Percentiles rank a stretch among this genome's conserved stretches.
Conservation (phyloP, 23 red algal genomes). For the Pyropia yezoensis region DNA sequence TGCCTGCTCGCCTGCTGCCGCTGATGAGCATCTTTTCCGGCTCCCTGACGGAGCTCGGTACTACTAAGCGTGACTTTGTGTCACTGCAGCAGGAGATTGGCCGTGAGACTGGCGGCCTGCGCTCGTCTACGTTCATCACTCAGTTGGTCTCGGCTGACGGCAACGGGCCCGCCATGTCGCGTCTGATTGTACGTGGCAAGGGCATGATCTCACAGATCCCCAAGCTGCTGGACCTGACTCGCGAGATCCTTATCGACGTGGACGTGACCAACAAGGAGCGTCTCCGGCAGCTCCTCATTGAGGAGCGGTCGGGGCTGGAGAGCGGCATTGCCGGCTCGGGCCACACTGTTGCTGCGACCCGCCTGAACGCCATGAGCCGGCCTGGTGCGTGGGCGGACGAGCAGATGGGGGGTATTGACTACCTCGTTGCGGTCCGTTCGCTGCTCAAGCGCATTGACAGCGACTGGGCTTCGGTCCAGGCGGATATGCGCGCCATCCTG, state of each 20-base stretch:
- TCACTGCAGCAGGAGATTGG: conserved; percentile 76
- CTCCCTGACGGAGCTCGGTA: conserved; percentile 71
- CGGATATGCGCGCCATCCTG: conserved; percentile 42
- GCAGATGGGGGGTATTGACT: conserved; percentile 80
- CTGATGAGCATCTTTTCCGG: conserved; percentile 62
- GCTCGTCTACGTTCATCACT: conserved; percentile 17
- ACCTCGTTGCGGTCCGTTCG: conserved; percentile 38
- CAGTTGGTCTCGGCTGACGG: conserved; percentile 55
- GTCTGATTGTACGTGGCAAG: conserved; percentile 78
- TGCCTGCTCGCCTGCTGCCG: conserved; percentile 64
- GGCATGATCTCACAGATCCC: conserved; percentile 28
- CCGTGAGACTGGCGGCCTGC: conserved; percentile 81
- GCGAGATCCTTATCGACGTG: conserved; percentile 68
- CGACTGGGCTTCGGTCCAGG: conserved; percentile 65
- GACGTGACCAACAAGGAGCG: conserved; percentile 67
- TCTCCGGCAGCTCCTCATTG: conserved; percentile 79
- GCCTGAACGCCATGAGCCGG: conserved; percentile 73
- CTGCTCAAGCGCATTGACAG: conserved; percentile 57
- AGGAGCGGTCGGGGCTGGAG: conserved; percentile 80
- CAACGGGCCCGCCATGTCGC: conserved; percentile 47
- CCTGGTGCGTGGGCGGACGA: conserved; percentile 54
- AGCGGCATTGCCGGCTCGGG: conserved; percentile 58
- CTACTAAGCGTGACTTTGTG: conserved; percentile 65
- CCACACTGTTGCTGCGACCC: conserved; percentile 48
- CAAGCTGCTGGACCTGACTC: conserved; percentile 43